Base-by-base conservation (phyloP, 1,139 yeast genomes). In the Nakaseomyces sp. region DNA sequence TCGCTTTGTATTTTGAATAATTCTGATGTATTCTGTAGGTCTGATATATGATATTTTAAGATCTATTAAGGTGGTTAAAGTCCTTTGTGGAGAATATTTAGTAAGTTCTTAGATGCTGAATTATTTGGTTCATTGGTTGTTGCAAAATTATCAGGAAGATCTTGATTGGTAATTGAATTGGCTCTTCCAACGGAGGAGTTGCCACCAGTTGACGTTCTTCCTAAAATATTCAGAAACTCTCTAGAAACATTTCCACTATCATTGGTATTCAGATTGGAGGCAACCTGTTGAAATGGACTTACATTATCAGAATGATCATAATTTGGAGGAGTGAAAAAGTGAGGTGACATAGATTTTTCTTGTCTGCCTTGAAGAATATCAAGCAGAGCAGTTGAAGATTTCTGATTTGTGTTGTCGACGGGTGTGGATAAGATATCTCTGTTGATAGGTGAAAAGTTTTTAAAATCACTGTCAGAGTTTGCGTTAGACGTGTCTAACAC, bases 401-500 rank as follows among this genome's bases (percentile, higher is more conserved):
- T 15, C 12, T 32, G 38, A 8, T 40, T 40, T 15, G 9, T 18
- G 18, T 20, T 22, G 4, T 35, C 32, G 15, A n/a, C 30, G 12
- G 37, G 25, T 10, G 37, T 40, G 17, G 31, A 22, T n/a, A 40
- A 19, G 8, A 32, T 24, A n/a, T 32, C 42, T 10, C 26, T 18
- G 17, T 33, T 35, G 9, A 32, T 40, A 6, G 38, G 32, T 10
- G 18, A 26, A 17, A 24, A 32, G 6, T 25, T 32, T n/a, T 32
- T 32, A 25, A 22, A 30, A 15, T 32, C 16, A 15, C 22, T 32
- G 16, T 32, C 30, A 20, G 22, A 39, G 22, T 20, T 30, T 13
- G 29, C 19, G 19, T 28, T 35, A 9, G 42, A 44, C 30, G 28
- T n/a, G 12, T 37, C 30, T 13, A 35, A 25, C 4, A 24, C 42